Evolutionary conservation across 805 yeast species (phyloP), one percentile per base, ranked within the genome.

Genomic region (Candida awuae): DNA sequence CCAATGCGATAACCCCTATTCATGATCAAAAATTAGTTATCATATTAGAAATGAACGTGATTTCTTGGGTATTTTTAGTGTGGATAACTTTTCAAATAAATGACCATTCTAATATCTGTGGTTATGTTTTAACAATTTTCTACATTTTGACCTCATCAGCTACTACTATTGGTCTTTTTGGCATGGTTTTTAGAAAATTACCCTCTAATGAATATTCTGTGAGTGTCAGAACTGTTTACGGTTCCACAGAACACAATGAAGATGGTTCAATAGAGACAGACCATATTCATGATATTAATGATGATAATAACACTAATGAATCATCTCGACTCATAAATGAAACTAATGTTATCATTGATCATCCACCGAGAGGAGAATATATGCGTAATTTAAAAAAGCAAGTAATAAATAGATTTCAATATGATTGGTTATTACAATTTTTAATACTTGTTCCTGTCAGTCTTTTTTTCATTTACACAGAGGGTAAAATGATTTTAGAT

Each of bases 361-460:
- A 56, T 34, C 59, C 50, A 35, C 39, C 54, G 2, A 55, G 49
- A 29, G 55, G 46, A 1, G 48, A 56, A 2, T 53, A 48, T 36
- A 37, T 51, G 21, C 53, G 51, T 13, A 51, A 51, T 10, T 41
- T 59, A 33, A 56, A 56, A 34, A 40, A 43, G 1, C 51, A 59
- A 4, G 65, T 65, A 8, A 39, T 59, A 28, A 66, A 63, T 35
- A 71, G 76, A 4, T 69, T 72, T 34, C 71, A 79, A 29, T 84
- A 81, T 53, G 94, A 82, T 51, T 87, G 96, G 95, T 68, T 80
- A 13, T 47, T 84, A 14, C 95, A 87, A 56, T 85, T 74, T 51
- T 47, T 84, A 23, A 45, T 78, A 1, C 55, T 80, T 14, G 84
- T 81, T 12, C 95, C 96, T 3, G 37, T 80, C 12, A 62, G 81